Evolutionary conservation across 768 basidiomycete species (phyloP).

Genomic region (Boletus reticulatus): DNA sequence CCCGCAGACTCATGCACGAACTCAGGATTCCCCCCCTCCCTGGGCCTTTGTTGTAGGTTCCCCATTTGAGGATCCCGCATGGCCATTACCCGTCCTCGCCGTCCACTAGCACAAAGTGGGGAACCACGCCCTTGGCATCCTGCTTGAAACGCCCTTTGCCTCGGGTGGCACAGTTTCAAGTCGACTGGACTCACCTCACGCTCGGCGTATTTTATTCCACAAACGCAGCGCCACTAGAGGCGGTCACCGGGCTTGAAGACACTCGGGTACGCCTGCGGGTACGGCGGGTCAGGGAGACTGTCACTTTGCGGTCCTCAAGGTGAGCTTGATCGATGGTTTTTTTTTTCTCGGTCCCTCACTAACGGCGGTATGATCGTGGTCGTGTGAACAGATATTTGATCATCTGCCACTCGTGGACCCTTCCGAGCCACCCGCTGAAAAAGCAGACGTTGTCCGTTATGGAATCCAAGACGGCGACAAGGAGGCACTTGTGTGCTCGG

Average conservation of each 20-base stretch:
- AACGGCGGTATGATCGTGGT: background rate
- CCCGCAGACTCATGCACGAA: background rate
- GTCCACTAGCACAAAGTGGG: slow-evolving; percentile 53
- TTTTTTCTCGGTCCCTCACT: background rate
- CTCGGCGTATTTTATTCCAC: slow-evolving; percentile 52
- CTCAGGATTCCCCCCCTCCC: too few species aligned
- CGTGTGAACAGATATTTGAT: background rate
- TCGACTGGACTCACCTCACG: slow-evolving; percentile 53
- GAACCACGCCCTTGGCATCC: slow-evolving; percentile 50
- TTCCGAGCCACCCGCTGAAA: slow-evolving; percentile 42
- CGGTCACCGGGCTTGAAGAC: slow-evolving; percentile 41
- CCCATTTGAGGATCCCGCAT: slow-evolving; percentile 54
- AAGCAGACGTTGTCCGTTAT: slow-evolving; percentile 54
- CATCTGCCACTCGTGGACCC: slow-evolving; percentile 56
- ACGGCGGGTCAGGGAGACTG: slow-evolving; percentile 55
- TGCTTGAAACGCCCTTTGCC: slow-evolving; percentile 49
- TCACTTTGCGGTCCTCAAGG: slow-evolving; percentile 62
- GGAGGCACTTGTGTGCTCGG: slow-evolving; percentile 57
- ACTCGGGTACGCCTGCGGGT: slow-evolving; percentile 39
- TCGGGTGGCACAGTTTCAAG: slow-evolving; percentile 57
- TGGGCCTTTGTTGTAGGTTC: slow-evolving; percentile 38
- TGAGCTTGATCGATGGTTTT: slow-evolving; percentile 18
- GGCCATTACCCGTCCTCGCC: slow-evolving; percentile 37
- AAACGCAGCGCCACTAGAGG: slow-evolving; percentile 35
- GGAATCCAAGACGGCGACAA: slow-evolving; percentile 58